Base-by-base conservation (phyloP, 352 stramenopile genomes). In the Pythium oligandrum region DNA sequence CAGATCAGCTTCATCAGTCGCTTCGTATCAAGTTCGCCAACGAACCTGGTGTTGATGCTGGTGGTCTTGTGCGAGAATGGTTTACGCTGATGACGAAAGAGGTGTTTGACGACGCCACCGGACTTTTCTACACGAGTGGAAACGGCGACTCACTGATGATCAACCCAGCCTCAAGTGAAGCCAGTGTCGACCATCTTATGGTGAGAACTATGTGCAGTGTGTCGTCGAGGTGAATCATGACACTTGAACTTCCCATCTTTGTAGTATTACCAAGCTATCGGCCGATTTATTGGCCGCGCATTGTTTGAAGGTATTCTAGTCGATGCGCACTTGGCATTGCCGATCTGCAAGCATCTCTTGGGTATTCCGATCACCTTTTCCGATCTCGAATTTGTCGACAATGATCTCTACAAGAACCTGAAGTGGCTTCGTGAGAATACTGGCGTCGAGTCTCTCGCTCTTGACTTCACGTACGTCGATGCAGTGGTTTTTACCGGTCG, bases 11-110 rank as follows among this genome's bases (percentile, higher is more conserved):
- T 3, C 81, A 93, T 37, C 83, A 94, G 58, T 94, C 84, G 37
- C 68, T 96, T 30, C 75, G 86, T 40, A 92, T 96, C 55, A 92
- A 95, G 57, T 97, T 97, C 67, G 72, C 87, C 5, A 92, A 95
- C 56, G 89, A 97, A 38, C 83, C 84, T 11, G 89, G 89, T n/a
- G 80, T 96, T 7, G 90, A 97, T 68, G 90, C 88, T 4, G 90
- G 90, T 17, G 90, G 90, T 44, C 70, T 97, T 6, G 86, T 95
- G 47, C 80, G 90, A 5, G 90, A 96, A 61, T 97, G 90, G 90
- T 96, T 96, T 62, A 90, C 78, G 31, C 68, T 97, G 12, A 89
- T 96, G 79, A 91, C 75, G 2, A 87, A 93, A 42, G 86, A 92
- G 32, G 71, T 97, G 4, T 96, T 97, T 66, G 86, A 95, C 42